Evolutionary conservation across 2,329 filamentous ascomycete species (phyloP), one percentile per base, ranked within the genome.

Genomic region (Bipolaris victoriae): DNA sequence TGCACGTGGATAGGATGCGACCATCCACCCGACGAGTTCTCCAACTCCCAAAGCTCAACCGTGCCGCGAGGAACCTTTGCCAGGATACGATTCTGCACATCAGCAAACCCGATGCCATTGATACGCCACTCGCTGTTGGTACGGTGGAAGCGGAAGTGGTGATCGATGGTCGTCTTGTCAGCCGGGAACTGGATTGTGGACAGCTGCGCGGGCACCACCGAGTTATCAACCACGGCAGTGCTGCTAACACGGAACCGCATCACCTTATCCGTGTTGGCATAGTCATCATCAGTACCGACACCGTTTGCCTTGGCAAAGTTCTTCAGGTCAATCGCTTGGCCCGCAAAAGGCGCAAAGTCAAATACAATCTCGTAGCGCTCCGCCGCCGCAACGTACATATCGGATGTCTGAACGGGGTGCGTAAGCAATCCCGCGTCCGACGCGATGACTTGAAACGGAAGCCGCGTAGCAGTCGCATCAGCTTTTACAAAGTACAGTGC

Each of bases 291-390:
- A 3, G 76, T 76, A 31, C 80, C 80, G 31, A 83, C 74, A 13
- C 78, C 74, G 49, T 77, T 76, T 16, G 76, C 77, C 11, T 41
- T 41, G 15, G 39, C 39, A 7, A 41, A 41, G 57, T 82, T 82
- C 59, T 74, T 77, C 24, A 82, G 65, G 4, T 77, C 79, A 53
- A 86, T 70, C 53, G 82, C 84, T 69, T 85, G 77, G 39, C 82
- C 83, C 1, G 77, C 75, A 61, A 78, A 84, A 1, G 67, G 57
- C 15, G 77, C 72, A 65, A 87, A 87, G 72, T 87, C 84, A 49
- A 87, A 73, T n/a, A 87, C 77, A 24, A 86, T 75, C 63, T 87
- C 85, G 68, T 82, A 87, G 4, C 85, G 80, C 68, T 87, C 85
- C 5, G 83, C 84, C 76, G 84, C 85, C 11, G 82, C 76, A 41